Evolutionary conservation across 2,329 filamentous ascomycete species (phyloP), one percentile per base, ranked within the genome.

Genomic region (Xylariaceae sp.): DNA sequence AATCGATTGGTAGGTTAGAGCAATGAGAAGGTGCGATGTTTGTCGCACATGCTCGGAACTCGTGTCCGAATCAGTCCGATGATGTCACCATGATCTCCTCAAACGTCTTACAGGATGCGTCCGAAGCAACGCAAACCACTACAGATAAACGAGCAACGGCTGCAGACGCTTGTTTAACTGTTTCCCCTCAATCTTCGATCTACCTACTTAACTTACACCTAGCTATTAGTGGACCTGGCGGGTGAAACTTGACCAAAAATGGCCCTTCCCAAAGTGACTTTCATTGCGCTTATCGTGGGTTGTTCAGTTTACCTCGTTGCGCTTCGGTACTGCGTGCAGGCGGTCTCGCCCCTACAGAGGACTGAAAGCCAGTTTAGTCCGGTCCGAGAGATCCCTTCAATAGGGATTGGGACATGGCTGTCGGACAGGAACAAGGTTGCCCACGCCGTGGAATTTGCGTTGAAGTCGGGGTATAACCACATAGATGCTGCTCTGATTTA

Each of bases 351-450:
- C n/a, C 34, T 15, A n/a, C n/a, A n/a, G 29, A 53, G 14, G 35
- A 41, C 41, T 5, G 41, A 41, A 12, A 13, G 16, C 15, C 9
- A 24, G 9, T 12, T 5, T 8, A n/a, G 5, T 14, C 18, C 18
- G 19, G 15, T 44, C 21, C 49, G 11, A 24, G 21, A 53, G 2
- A 60, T 60, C 44, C 57, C 57, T 11, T 19, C 38, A 7, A 43
- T 60, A 28, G 57, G 57, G 3, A 39, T 60, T 18, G 57, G 57
- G 2, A 59, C 57, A 7, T 60, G 57, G 57, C 50, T 56, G 9
- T 55, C 55, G 2, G 47, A 58, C 4, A 49, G 35, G 23, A 44
- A 48, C n/a, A 49, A 53, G 49, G 55, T 56, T 31, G 47, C 56
- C 3, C 52, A 56, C 41, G 55, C 53, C 3, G 54, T 57, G 11